phyloP scores from a whole-genome alignment of 1,284 basidiomycete genomes.

The Cutaneotrichosporon daszewskae region DNA sequence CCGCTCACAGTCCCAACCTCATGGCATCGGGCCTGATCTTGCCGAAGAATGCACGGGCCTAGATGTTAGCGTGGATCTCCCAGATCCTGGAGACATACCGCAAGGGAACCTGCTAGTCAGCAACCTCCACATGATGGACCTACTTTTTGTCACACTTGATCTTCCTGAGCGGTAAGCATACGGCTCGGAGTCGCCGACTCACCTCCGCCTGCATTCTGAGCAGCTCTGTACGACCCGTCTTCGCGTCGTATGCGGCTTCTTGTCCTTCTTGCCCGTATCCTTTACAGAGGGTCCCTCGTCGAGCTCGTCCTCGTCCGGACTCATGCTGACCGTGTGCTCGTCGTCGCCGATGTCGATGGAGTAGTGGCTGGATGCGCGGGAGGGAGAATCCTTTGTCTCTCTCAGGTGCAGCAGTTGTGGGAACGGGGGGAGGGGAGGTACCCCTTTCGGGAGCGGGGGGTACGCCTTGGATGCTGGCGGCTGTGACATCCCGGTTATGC shows the following conservation, averaged over 20 bases:
- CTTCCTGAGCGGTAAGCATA: no score
- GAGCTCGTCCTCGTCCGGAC: conserved; percentile 23
- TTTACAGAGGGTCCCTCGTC: conserved; percentile 11
- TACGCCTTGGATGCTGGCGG: conserved; percentile 30
- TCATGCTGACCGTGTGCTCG: conserved; percentile 10
- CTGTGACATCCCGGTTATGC: conserved; percentile 23
- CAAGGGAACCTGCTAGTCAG: conserved; percentile 13
- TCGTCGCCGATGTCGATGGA: conserved; percentile 12
- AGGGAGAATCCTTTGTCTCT: conserved; percentile 22
- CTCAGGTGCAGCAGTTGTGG: conserved; percentile 34
- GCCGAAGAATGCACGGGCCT: conserved; percentile 45
- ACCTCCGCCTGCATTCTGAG: conserved; percentile 45
- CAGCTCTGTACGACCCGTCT: conserved; percentile 48
- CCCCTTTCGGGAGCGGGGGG: conserved; percentile 21
- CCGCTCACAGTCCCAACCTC: conserved; percentile 46
- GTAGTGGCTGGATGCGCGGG: conserved; percentile 3
- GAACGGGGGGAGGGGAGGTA: conserved; percentile 32
- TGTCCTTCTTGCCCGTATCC: conserved; percentile 27
- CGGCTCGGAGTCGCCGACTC: background rate
- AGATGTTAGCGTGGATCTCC: conserved; percentile 1
- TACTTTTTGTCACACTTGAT: conserved; percentile 49
- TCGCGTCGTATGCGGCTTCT: conserved; percentile 39
- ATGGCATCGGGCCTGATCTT: conserved; percentile 45
- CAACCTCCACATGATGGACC: conserved; percentile 8
- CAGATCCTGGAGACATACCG: conserved; percentile 2